A percentile compares a stretch with the other conserved stretches of the same genome.
phyloP scores from a whole-genome alignment of 2,329 filamentous ascomycete genomes.

The Talaromyces marneffei region DNA sequence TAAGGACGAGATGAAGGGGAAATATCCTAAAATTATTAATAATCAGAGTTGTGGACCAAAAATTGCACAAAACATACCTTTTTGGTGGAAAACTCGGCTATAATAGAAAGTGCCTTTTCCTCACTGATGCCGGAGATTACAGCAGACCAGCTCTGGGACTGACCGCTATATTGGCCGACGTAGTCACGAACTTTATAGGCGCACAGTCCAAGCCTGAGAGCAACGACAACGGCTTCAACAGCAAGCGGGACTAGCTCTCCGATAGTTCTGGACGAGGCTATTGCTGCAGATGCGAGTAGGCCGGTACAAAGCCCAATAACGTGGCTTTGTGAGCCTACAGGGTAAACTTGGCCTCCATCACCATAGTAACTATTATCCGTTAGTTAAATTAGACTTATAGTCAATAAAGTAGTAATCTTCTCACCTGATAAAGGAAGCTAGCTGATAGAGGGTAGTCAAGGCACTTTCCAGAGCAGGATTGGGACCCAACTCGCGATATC shows the following conservation, averaged over 20 bases:
- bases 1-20: constrained; percentile 50
- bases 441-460: constrained; percentile 40
- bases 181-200: constrained; percentile 34
- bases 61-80: constrained; percentile 21
- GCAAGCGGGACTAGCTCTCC: constrained; percentile 39
- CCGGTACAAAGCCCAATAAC: constrained; percentile 42
- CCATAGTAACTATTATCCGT: constrained; percentile 34
- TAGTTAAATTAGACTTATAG: constrained; percentile 9
- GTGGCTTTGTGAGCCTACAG: constrained; percentile 30
- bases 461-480: constrained; percentile 40
- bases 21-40: constrained; percentile 34
- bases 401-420: constrained; percentile 13
- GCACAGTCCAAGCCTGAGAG: constrained; percentile 41
- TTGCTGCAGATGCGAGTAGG: constrained; percentile 36
- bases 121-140: constrained; percentile 36
- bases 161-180: constrained; percentile 26
- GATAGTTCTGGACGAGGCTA: constrained; percentile 36
- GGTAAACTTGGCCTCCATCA: constrained; percentile 38
- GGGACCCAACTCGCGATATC: constrained; percentile 27
- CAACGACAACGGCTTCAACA: constrained; percentile 38
- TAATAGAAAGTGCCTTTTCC: constrained; percentile 23
- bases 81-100: constrained; percentile 20
- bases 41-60: background rate
- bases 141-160: constrained; percentile 36
- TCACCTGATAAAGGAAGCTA: constrained; percentile 42